These are phyloP conservation scores for Tripterygium wilfordii DNA, from an alignment of 177 flowering plant genomes.

Conservation along the genomic window DNA sequence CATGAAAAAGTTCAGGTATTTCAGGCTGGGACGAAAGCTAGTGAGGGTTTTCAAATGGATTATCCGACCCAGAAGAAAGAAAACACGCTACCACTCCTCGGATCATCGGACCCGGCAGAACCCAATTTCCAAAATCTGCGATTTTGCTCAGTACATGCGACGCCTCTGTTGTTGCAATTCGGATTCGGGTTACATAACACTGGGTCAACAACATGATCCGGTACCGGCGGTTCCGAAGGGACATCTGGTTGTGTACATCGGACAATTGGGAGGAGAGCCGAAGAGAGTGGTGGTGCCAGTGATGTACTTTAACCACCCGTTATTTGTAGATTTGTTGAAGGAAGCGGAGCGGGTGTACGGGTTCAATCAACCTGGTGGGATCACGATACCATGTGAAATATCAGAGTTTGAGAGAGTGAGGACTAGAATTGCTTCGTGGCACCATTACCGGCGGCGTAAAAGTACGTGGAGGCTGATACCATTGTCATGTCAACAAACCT, in stretches of 20 bases:
- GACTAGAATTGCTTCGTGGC: conserved; percentile 46
- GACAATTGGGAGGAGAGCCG: conserved; percentile 33
- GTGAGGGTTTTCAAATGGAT: conserved; percentile 26
- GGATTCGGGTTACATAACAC: conserved; percentile 20
- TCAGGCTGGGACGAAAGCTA: conserved; percentile 23
- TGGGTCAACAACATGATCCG: conserved; percentile 19
- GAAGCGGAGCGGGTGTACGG: conserved; percentile 66
- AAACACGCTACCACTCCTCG: neutral
- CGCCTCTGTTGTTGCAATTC: neutral
- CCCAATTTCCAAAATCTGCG: conserved; percentile 20
- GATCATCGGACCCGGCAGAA: conserved; percentile 2
- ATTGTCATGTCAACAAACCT: too few species aligned
- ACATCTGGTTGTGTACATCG: conserved; percentile 71
- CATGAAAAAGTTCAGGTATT: conserved; percentile 23
- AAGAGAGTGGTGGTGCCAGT: conserved; percentile 34
- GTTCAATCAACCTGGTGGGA: conserved; percentile 63
- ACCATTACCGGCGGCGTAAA: conserved; percentile 11
- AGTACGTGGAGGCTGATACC: too few species aligned
- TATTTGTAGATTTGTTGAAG: conserved; percentile 52
- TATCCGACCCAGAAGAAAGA: conserved; percentile 12
- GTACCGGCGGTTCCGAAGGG: conserved; percentile 52
- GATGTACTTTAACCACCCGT: conserved; percentile 75
- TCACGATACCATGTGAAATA: conserved; percentile 55
- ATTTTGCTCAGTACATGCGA: conserved; percentile 12
- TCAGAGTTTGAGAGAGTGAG: conserved; percentile 58